A percentile compares a stretch with the other conserved stretches of the same genome.
Conservation (phyloP, 768 basidiomycete genomes). For the Phylloporus sp. region DNA sequence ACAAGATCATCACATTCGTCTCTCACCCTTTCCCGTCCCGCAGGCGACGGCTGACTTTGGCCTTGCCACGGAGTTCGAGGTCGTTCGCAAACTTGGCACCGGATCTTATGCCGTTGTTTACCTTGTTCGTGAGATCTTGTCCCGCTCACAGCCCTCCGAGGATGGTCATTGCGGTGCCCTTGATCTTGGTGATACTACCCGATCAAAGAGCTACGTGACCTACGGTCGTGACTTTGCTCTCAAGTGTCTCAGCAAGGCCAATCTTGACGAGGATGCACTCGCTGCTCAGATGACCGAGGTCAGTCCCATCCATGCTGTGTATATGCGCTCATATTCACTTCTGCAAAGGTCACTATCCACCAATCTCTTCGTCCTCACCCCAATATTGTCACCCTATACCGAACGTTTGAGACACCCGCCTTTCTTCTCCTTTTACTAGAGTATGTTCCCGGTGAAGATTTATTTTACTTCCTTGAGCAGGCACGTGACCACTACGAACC, state of each 20-base stretch:
- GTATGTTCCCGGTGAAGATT: conserved; percentile 93
- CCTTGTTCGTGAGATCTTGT: conserved; percentile 71
- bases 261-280: conserved; percentile 85
- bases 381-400: conserved; percentile 93
- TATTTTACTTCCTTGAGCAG: conserved; percentile 98
- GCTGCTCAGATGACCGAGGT: conserved; percentile 91
- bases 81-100: conserved; percentile 80
- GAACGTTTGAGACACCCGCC: conserved; percentile 87
- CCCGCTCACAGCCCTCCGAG: conserved; percentile 41
- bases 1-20: conserved; percentile 62
- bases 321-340: conserved; percentile 7
- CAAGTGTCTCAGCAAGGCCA: conserved; percentile 93
- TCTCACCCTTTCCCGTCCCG: conserved; percentile 41
- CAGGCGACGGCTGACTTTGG: conserved; percentile 36
- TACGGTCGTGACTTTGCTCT: conserved; percentile 89
- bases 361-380: conserved; percentile 86
- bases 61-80: conserved; percentile 71
- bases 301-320: conserved; percentile 17
- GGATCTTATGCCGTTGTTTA: conserved; percentile 95
- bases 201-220: conserved; percentile 35
- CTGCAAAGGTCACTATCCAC: conserved; percentile 80
- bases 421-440: conserved; percentile 92
- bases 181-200: conserved; percentile 44
- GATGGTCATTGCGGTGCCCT: conserved; percentile 53
- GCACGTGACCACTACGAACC: conserved; percentile 80